These are phyloP conservation scores for Blastomyces gilchristii DNA, from an alignment of 2,329 filamentous ascomycete genomes.

Conservation along the genomic window DNA sequence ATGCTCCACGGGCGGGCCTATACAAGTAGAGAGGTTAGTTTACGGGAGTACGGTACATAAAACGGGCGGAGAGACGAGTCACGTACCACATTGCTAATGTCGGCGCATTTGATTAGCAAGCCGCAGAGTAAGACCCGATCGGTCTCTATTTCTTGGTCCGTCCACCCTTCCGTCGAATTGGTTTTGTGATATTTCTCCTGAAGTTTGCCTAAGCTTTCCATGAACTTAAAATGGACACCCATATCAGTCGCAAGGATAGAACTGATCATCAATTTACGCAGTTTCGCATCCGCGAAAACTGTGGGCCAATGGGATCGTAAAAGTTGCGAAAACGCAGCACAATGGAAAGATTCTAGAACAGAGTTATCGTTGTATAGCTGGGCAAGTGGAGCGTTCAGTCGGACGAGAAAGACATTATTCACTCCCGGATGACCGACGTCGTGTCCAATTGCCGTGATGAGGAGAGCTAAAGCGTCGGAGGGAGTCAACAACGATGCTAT, in stretches of 20 bases:
- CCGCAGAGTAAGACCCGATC: constrained; percentile 76
- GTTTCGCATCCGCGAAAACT: constrained; percentile 64
- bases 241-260: constrained; percentile 97
- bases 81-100: constrained; percentile 95
- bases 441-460: constrained; percentile 94
- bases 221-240: constrained; percentile 94
- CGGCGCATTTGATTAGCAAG: constrained; percentile 90
- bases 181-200: constrained; percentile 66
- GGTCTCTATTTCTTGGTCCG: constrained; percentile 62
- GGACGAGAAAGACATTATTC: constrained; percentile 92
- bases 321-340: constrained; percentile 92
- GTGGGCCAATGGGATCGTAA: constrained; percentile 83
- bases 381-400: constrained; percentile 81
- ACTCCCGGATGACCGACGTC: constrained; percentile 96
- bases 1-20: constrained; percentile 74
- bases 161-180: constrained; percentile 60
- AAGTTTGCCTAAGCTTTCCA: constrained; percentile 72
- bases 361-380: constrained; percentile 96
- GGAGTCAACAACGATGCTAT: constrained; percentile 69
- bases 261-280: constrained; percentile 88
- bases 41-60: not conserved
- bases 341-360: constrained; percentile 94
- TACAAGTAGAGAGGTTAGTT: constrained; percentile 18
- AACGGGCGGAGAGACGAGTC: not conserved
- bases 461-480: constrained; percentile 76